phyloP scores from a whole-genome alignment of 2,329 filamentous ascomycete species.

The Phoma herbarum region DNA sequence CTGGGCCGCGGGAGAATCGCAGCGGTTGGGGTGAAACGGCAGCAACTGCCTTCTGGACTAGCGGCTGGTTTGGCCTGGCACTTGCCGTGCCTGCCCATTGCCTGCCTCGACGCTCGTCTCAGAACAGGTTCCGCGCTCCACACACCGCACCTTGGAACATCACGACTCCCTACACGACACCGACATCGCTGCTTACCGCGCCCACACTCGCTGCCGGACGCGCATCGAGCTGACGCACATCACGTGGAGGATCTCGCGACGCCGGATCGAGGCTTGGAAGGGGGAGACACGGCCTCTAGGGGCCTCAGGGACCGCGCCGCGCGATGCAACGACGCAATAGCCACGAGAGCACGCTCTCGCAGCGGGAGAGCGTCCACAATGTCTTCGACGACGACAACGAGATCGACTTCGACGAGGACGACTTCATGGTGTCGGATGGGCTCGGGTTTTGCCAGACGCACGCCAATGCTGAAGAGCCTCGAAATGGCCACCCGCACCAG shows the following conservation, averaged over 20 bases:
- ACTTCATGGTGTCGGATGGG: slow-evolving; percentile 55
- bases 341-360: slow-evolving; percentile 41
- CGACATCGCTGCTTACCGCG: slow-evolving; percentile 30
- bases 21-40: slow-evolving; percentile 37
- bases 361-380: slow-evolving; percentile 49
- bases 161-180: slow-evolving; percentile 35
- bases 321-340: slow-evolving; percentile 52
- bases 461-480: slow-evolving; percentile 32
- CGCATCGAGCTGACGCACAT: slow-evolving; percentile 21
- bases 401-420: slow-evolving; percentile 51
- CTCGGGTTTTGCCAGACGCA: slow-evolving; percentile 57
- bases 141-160: slow-evolving; percentile 26
- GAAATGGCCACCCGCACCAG: slow-evolving; percentile 26
- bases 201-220: slow-evolving; percentile 27
- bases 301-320: slow-evolving; percentile 43
- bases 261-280: slow-evolving; percentile 32
- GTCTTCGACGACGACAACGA: slow-evolving; percentile 61
- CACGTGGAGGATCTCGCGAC: slow-evolving; percentile 26
- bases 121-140: slow-evolving; percentile 22
- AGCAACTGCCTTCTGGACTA: slow-evolving; percentile 3
- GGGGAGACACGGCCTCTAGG: slow-evolving; percentile 40
- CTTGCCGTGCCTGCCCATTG: slow-evolving; percentile 31
- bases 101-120: slow-evolving; percentile 15
- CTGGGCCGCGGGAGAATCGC: slow-evolving; percentile 9
- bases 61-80: slow-evolving; percentile 34